These are phyloP conservation scores for Teunomyces cretensis DNA, from an alignment of 805 yeast genomes.

Conservation along the genomic window DNA sequence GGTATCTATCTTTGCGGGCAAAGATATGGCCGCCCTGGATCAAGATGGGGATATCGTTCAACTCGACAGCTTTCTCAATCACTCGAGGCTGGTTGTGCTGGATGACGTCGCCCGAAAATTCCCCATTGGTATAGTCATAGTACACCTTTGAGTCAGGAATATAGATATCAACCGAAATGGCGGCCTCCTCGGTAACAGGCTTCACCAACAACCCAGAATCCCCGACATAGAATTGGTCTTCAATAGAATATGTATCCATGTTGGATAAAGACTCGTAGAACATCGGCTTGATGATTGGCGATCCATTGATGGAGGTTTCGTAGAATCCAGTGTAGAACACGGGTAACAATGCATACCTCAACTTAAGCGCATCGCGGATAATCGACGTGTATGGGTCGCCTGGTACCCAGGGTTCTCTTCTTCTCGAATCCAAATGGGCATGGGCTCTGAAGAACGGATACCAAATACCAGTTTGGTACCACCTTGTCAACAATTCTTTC, in stretches of 20 bases:
- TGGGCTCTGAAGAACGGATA: conserved; percentile 97
- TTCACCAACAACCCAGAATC: conserved; percentile 68
- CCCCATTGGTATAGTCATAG: conserved; percentile 52
- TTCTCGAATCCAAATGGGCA: conserved; percentile 89
- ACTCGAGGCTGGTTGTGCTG: conserved; percentile 36
- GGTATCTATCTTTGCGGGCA: conserved; percentile 64
- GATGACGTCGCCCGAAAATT: conserved; percentile 7
- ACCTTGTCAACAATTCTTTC: conserved; percentile 75
- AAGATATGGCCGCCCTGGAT: conserved; percentile 79
- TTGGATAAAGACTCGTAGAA: conserved; percentile 55
- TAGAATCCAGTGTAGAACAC: conserved; percentile 77
- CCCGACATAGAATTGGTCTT: conserved; percentile 83
- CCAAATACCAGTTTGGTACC: conserved; percentile 97
- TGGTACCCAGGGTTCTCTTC: conserved; percentile 90
- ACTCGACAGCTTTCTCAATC: conserved; percentile 39
- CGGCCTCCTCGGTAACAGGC: conserved; percentile 68
- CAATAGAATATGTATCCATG: conserved; percentile 54
- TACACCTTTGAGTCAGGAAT: conserved; percentile 58
- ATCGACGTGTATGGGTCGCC: conserved; percentile 69
- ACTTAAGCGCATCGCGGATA: conserved; percentile 67
- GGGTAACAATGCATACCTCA: conserved; percentile 79
- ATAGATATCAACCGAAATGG: conserved; percentile 38
- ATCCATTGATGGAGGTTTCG: conserved; percentile 57
- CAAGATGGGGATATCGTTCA: conserved; percentile 68
- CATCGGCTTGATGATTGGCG: conserved; percentile 72